Conservation (phyloP, 345 rosid species). For the Heritiera littoralis region DNA sequence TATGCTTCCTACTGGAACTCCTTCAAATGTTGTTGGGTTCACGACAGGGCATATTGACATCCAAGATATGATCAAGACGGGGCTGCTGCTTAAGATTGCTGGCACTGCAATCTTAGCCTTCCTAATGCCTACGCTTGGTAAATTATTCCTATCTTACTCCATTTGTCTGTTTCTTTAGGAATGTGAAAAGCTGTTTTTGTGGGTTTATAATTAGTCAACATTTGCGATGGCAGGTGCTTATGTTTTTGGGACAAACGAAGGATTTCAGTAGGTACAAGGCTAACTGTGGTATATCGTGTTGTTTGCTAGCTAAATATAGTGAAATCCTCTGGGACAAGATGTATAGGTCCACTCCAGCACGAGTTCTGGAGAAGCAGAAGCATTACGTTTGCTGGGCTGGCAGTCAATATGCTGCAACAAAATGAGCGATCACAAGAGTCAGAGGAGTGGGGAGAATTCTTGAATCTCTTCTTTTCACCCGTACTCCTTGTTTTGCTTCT, state of each 20-base stretch:
- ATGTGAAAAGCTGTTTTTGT: not conserved
- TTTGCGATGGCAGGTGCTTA: slow-evolving; percentile 58
- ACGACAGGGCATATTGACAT: slow-evolving; percentile 81
- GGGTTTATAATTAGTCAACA: not conserved
- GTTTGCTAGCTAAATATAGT: not conserved
- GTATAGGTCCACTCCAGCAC: not conserved
- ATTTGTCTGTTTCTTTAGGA: not conserved
- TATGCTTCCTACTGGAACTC: slow-evolving; percentile 81
- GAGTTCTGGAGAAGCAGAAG: not conserved
- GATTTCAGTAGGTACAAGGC: slow-evolving; percentile 27
- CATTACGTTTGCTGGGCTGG: not conserved
- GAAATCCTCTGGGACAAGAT: not conserved
- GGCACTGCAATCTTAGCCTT: slow-evolving; percentile 52
- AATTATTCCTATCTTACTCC: not conserved
- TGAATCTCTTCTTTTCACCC: not conserved
- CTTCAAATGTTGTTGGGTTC: slow-evolving; percentile 85
- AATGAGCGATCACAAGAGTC: not conserved
- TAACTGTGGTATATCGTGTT: not conserved
- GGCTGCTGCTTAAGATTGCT: slow-evolving; percentile 72
- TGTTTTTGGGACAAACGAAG: slow-evolving; percentile 53
- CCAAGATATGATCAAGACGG: slow-evolving; percentile 71
- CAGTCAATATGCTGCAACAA: not conserved
- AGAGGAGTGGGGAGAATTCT: not conserved
- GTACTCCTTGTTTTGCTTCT: not conserved
- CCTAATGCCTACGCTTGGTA: slow-evolving; percentile 88